A percentile compares a stretch with the other conserved stretches of the same genome.
Conservation (phyloP, 441 rosid species). For the Gossypium aridum region DNA sequence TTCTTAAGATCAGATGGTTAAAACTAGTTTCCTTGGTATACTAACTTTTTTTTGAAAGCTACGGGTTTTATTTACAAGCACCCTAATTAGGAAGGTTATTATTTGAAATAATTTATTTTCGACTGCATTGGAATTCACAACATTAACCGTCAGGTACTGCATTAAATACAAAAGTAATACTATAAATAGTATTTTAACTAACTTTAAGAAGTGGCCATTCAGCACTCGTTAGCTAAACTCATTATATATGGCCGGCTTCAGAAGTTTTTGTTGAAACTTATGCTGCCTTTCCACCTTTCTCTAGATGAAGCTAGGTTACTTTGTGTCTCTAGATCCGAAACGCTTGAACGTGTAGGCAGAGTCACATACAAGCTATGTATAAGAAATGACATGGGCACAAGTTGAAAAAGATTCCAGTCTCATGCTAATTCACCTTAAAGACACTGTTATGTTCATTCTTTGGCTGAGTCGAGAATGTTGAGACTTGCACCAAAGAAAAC, state of each 20-base stretch:
- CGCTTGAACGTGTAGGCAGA: neutral
- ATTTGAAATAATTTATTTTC: neutral
- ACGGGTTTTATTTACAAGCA: no score
- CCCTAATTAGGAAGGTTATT: neutral
- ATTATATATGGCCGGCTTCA: neutral
- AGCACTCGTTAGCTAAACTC: neutral
- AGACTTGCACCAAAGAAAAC: neutral
- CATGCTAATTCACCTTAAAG: neutral
- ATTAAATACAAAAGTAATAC: neutral
- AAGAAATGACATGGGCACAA: neutral
- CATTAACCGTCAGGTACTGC: neutral
- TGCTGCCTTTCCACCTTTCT: neutral
- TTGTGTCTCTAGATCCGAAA: neutral
- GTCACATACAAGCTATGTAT: neutral
- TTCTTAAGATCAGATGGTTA: neutral
- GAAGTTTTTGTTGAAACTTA: neutral
- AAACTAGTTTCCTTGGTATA: neutral
- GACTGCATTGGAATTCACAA: neutral
- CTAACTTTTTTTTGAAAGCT: no score
- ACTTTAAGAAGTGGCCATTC: neutral
- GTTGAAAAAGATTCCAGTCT: neutral
- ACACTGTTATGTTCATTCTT: neutral
- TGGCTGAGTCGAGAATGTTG: neutral
- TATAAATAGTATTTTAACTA: neutral
- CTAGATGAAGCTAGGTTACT: neutral